A percentile compares a stretch with the other conserved stretches of the same genome.
Conservation (phyloP, 257 asterid species). For the Asclepias syriaca region DNA sequence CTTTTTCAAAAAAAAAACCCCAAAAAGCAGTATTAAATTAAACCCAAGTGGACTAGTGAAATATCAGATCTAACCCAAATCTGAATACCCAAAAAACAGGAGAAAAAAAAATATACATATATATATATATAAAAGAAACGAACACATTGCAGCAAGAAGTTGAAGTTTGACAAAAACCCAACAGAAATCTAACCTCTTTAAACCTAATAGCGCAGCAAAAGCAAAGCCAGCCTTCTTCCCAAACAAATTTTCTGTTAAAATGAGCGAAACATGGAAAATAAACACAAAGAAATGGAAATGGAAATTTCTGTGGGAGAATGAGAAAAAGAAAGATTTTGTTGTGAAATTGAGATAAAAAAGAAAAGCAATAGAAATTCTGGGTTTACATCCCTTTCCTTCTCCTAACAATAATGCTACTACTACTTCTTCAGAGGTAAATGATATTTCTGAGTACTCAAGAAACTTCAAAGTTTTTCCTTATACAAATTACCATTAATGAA, state of each 20-base stretch:
- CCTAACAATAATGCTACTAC: neutral
- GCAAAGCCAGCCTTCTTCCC: neutral
- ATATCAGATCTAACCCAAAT: slow-evolving; percentile 17
- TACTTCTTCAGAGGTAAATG: neutral
- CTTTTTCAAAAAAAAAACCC: neutral
- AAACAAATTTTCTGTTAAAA: neutral
- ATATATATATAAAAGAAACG: neutral
- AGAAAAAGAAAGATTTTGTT: neutral
- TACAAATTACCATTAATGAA: too few relatives aligned
- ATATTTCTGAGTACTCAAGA: neutral
- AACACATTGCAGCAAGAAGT: neutral
- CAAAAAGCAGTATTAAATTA: neutral
- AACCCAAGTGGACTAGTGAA: too few relatives aligned
- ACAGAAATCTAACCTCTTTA: neutral
- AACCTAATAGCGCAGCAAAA: neutral
- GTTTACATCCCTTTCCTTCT: neutral
- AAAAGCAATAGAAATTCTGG: slow-evolving; percentile 1
- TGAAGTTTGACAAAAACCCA: neutral
- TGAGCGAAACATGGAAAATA: neutral
- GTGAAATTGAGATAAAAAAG: neutral
- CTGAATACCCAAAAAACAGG: slow-evolving; percentile 1
- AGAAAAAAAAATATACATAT: too few relatives aligned
- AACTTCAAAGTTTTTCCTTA: neutral
- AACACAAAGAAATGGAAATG: neutral
- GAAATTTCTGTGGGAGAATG: neutral